Conservation (phyloP, 2,329 filamentous ascomycete species). For the Parastagonospora avenae region DNA sequence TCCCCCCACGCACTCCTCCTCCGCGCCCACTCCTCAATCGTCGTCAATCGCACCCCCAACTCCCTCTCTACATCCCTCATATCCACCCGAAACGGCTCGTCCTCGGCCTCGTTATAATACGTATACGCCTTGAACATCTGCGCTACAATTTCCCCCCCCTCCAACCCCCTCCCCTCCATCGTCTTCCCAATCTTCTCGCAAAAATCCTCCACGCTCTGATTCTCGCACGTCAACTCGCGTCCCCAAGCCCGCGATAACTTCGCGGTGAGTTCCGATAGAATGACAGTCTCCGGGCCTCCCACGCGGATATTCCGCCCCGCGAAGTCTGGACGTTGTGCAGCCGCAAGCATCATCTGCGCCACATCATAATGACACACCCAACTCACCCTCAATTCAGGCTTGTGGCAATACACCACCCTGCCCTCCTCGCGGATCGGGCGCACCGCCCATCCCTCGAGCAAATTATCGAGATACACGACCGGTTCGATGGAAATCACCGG, state of each 20-base stretch:
- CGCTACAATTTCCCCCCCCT: slow-evolving; percentile 41
- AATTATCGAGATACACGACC: slow-evolving; percentile 48
- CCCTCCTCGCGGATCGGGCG: slow-evolving; percentile 42
- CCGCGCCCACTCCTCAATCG: slow-evolving; percentile 47
- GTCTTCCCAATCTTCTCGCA: slow-evolving; percentile 34
- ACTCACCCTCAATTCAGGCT: slow-evolving; percentile 42
- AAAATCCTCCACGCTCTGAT: slow-evolving; percentile 38
- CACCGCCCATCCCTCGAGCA: slow-evolving; percentile 49
- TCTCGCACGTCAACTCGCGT: slow-evolving; percentile 36
- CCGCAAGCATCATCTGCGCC: slow-evolving; percentile 47
- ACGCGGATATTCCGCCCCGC: slow-evolving; percentile 44
- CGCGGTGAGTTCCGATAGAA: slow-evolving; percentile 37
- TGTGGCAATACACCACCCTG: slow-evolving; percentile 49
- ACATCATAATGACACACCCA: slow-evolving; percentile 51
- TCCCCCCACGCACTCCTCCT: slow-evolving; percentile 25
- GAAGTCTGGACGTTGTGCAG: slow-evolving; percentile 39
- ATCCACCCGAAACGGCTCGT: slow-evolving; percentile 47
- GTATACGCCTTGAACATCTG: slow-evolving; percentile 52
- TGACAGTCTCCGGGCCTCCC: slow-evolving; percentile 45
- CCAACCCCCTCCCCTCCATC: slow-evolving; percentile 44
- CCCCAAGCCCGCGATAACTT: slow-evolving; percentile 44
- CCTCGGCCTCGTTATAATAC: slow-evolving; percentile 48
- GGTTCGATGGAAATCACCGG: slow-evolving; percentile 46
- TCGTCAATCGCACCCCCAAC: slow-evolving; percentile 37
- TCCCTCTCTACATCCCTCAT: slow-evolving; percentile 44